Conservation (phyloP, 129 eudicot genomes). For the Flaveria bidentis region DNA sequence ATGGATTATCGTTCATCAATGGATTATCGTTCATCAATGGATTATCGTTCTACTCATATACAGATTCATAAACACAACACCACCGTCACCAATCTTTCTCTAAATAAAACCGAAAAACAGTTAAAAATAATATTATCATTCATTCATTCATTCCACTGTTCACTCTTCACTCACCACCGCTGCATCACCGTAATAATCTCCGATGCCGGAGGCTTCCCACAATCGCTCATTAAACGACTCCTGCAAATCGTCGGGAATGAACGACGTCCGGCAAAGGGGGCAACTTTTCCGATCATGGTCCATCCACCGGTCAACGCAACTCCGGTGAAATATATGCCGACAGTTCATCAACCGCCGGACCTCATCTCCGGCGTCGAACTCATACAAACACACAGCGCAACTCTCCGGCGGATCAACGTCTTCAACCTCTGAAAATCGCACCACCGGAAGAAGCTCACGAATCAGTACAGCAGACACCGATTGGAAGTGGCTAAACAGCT, state of each 20-base stretch:
- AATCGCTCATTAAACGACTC: conserved; percentile 68
- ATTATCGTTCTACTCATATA: too few species aligned
- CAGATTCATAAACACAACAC: too few species aligned
- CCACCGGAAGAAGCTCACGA: conserved; percentile 86
- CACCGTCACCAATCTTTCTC: too few species aligned
- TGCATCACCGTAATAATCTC: conserved; percentile 57
- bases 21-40: too few species aligned
- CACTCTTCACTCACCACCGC: conserved; percentile 50
- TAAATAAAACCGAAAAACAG: background rate
- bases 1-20: too few species aligned
- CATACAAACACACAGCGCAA: conserved; percentile 90
- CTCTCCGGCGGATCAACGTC: conserved; percentile 54
- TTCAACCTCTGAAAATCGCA: conserved; percentile 52
- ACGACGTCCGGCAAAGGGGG: conserved; percentile 79
- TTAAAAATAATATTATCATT: background rate
- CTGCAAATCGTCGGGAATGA: conserved; percentile 69
- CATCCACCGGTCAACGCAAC: conserved; percentile 97
- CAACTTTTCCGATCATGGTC: conserved; percentile 92
- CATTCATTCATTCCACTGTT: background rate
- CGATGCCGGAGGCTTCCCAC: conserved; percentile 85
- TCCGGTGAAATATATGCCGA: conserved; percentile 76
- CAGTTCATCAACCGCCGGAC: conserved; percentile 82
- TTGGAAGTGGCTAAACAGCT: conserved; percentile 11
- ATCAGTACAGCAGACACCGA: conserved; percentile 66
- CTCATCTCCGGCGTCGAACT: conserved; percentile 68